Evolutionary conservation across 208 protist species (phyloP).

Genomic region (Leptomonas seymouri): DNA sequence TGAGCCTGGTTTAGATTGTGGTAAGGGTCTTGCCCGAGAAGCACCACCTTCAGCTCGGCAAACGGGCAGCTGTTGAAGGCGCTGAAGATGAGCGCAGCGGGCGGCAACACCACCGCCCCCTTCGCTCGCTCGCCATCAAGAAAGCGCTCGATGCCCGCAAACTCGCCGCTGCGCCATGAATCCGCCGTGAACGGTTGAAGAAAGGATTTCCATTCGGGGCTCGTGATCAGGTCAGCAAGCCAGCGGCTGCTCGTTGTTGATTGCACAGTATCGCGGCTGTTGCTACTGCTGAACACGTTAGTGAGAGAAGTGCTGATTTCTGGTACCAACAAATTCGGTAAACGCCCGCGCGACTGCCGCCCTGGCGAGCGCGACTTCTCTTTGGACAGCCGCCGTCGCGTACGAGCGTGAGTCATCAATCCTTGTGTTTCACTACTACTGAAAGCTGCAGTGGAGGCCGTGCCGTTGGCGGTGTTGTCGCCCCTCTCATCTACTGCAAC

Average conservation of each 20-base stretch:
- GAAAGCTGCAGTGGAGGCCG: too few species aligned
- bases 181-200: constrained; percentile 55
- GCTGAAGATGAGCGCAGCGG: constrained; percentile 82
- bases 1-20: constrained; percentile 95
- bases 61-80: constrained; percentile 94
- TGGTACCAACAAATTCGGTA: neutral
- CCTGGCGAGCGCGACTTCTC: neutral
- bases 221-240: constrained; percentile 54
- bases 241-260: constrained; percentile 18
- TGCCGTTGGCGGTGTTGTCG: neutral
- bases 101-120: constrained; percentile 81
- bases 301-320: neutral
- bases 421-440: too few species aligned
- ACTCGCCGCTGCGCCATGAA: constrained; percentile 42
- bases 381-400: neutral
- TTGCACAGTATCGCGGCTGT: neutral
- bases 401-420: too few species aligned
- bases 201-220: constrained; percentile 56
- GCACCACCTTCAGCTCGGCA: constrained; percentile 91
- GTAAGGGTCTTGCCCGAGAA: constrained; percentile 98
- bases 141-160: constrained; percentile 69
- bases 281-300: neutral
- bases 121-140: constrained; percentile 48
- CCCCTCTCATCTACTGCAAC: neutral
- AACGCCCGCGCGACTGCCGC: neutral